These are phyloP conservation scores for Colletotrichum spaethianum DNA, from an alignment of 2,329 filamentous ascomycete species.

Conservation along the genomic window DNA sequence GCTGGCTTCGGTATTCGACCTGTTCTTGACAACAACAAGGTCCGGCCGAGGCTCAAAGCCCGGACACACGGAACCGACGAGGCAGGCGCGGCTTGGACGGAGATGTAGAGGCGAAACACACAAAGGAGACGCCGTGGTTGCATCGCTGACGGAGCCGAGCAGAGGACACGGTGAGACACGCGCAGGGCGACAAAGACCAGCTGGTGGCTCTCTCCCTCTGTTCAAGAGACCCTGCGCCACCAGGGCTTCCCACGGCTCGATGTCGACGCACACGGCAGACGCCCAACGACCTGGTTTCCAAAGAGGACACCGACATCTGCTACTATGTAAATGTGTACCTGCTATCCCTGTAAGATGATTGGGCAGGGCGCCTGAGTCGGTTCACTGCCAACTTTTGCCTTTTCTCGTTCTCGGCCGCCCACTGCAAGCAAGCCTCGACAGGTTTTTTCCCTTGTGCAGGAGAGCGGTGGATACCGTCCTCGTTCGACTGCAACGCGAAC, in stretches of 20 bases:
- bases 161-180: not conserved
- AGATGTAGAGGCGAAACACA: constrained; percentile 27
- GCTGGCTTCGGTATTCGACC: constrained; percentile 13
- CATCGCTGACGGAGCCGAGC: constrained; percentile 14
- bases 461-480: constrained; percentile 1
- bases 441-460: not conserved
- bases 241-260: not conserved
- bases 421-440: constrained; percentile 8
- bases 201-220: not conserved
- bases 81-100: constrained; percentile 12
- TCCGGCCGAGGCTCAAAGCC: constrained; percentile 34
- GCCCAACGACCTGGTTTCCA: constrained; percentile 15
- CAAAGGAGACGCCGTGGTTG: constrained; percentile 9
- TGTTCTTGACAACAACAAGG: constrained; percentile 29
- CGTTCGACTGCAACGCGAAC: not conserved
- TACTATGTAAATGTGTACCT: not conserved
- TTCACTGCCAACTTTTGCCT: not conserved
- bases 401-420: constrained; percentile 9
- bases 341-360: constrained; percentile 41
- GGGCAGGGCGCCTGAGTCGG: constrained; percentile 27
- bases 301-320: constrained; percentile 33
- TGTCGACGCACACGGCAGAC: not conserved
- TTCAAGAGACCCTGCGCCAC: not conserved
- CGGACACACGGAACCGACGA: constrained; percentile 4
- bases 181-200: constrained; percentile 17